Evolutionary conservation across 2,329 filamentous ascomycete genomes (phyloP), one percentile per base, ranked within the genome.

Genomic region (Fusarium sp.): DNA sequence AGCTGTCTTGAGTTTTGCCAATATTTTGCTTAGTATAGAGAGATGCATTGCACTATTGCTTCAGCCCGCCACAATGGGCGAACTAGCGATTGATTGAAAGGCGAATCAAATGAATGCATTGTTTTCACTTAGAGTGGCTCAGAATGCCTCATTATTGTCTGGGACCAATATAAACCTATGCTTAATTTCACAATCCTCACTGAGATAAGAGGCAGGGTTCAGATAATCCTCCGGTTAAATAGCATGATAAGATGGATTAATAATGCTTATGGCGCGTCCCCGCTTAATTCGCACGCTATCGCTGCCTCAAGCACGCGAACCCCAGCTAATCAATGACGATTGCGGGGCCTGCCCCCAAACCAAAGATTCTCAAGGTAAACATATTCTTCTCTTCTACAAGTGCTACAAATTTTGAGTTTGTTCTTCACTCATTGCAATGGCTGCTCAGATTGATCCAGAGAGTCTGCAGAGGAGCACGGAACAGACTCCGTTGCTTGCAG

Each of bases 401-500:
- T 17, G 17, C n/a, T 9, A 14, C 20, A 21, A 4, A 21, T 28
- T 28, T 10, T 12, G 10, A 20, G 34, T 36, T 8, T n/a, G 10
- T n/a, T n/a, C 11, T 4, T 8, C 5, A 4, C 4, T 1, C 4
- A 1, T 17, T 1, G 19, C 3, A 7, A 63, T 63, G 60, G 9
- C 60, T 6, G n/a, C 40, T 4, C 40, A 46, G 19, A 26, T 2
- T 12, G 40, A 64, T 2, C 28, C 39, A 1, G 59, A 64, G 5
- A 4, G 34, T 28, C 20, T 11, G n/a, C 8, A 21, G 1, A 14
- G 39, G 3, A 64, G 11, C 1, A 49, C 46, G 12, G 60, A 63
- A n/a, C 58, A 63, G n/a, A 63, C 60, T 1, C 60, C 60, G 7
- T 30, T 63, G 7, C 59, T 63, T 1, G 24, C n/a, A 5, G 59